Percentiles rank a stretch among this genome's conserved stretches.
phyloP scores from a whole-genome alignment of 129 eudicot species.

The Flaveria brownii region DNA sequence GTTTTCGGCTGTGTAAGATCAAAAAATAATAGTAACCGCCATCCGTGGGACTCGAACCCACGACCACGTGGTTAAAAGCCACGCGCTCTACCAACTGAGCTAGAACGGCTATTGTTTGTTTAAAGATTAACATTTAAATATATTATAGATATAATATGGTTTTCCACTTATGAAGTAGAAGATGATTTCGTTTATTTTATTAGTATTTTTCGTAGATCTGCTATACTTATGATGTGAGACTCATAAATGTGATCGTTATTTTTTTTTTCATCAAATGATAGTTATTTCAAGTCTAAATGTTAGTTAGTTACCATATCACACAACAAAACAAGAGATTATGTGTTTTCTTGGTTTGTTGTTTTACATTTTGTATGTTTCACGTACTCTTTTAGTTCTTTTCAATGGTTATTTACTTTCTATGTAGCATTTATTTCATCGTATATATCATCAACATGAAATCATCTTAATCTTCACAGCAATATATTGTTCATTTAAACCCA shows the following conservation, averaged over 20 bases:
- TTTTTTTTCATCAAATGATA: no score
- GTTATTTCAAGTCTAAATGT: no score
- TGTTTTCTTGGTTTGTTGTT: neutral
- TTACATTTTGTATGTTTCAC: neutral
- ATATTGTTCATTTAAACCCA: neutral
- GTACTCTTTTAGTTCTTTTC: neutral
- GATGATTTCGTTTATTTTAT: no score
- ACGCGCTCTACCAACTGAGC: conserved; percentile 99
- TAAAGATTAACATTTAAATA: no score
- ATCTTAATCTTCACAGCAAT: neutral
- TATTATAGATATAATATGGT: no score
- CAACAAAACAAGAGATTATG: neutral
- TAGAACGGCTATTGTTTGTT: conserved; percentile 32
- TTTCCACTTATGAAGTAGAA: no score
- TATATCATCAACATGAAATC: neutral
- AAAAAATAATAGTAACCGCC: conserved; percentile 6
- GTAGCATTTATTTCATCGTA: neutral
- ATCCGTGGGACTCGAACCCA: conserved; percentile 96
- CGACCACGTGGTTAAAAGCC: conserved; percentile 99
- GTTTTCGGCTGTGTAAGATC: neutral
- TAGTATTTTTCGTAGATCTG: no score
- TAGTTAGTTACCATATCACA: no score
- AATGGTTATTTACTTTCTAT: neutral
- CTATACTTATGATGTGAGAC: no score
- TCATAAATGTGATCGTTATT: no score